Conservation (phyloP, 176 grass and related monocot species). For the Triticum turgidum region DNA sequence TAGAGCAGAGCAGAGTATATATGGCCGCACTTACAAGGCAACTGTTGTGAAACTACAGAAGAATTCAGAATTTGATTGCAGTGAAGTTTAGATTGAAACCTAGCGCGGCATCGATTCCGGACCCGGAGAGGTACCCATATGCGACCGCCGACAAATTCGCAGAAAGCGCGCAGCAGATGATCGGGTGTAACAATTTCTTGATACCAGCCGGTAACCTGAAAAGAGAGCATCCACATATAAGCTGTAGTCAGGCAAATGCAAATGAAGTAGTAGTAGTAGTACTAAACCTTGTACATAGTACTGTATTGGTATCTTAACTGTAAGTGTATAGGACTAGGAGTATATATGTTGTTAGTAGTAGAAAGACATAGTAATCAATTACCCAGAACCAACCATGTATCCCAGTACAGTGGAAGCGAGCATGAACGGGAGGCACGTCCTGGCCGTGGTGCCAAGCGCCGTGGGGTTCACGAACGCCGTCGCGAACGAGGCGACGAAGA, state of each 20-base stretch:
- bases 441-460: slow-evolving; percentile 65
- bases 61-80: slow-evolving; percentile 1
- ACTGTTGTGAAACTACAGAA: not conserved
- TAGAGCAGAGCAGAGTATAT: not conserved
- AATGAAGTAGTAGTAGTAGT: not conserved
- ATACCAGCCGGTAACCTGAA: slow-evolving; percentile 72
- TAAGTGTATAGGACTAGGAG: not conserved
- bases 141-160: slow-evolving; percentile 65
- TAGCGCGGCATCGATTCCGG: slow-evolving; percentile 71
- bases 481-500: slow-evolving; percentile 62
- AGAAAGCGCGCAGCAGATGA: slow-evolving; percentile 80
- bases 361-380: slow-evolving; percentile 34
- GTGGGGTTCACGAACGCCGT: slow-evolving; percentile 52
- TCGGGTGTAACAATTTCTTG: slow-evolving; percentile 82
- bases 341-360: not conserved
- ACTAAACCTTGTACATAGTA: not conserved
- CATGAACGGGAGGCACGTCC: slow-evolving; percentile 83
- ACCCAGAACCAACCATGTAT: slow-evolving; percentile 96
- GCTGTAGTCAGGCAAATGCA: not conserved
- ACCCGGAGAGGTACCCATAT: slow-evolving; percentile 63
- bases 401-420: slow-evolving; percentile 79
- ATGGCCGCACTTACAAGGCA: not conserved
- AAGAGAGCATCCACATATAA: not conserved
- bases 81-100: slow-evolving; percentile 45
- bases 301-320: slow-evolving; percentile 10